Evolutionary conservation across 768 basidiomycete genomes (phyloP).

Genomic region (Termitomyces sp.): DNA sequence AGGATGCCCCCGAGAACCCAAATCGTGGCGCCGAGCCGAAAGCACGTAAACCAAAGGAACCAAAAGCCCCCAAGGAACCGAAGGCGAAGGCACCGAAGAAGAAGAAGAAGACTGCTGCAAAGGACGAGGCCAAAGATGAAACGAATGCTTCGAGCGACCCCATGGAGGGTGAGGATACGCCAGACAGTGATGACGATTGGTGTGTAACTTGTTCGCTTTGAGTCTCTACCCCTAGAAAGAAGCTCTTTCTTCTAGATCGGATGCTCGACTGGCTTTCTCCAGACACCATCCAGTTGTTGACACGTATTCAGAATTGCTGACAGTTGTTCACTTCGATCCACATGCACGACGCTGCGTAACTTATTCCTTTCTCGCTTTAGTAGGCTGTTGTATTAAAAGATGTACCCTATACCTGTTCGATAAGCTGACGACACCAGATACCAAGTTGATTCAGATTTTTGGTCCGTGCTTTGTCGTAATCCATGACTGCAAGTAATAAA

Average conservation of each 20-base stretch:
- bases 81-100: conserved; percentile 18
- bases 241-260: background rate
- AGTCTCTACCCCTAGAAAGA: background rate
- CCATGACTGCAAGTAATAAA: background rate
- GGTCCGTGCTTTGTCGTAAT: background rate
- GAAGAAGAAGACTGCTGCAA: conserved; percentile 18
- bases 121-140: conserved; percentile 2
- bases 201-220: background rate
- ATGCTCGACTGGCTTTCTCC: background rate
- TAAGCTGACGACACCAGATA: background rate
- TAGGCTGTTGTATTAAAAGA: conserved; percentile 6
- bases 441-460: background rate
- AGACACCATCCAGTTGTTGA: background rate
- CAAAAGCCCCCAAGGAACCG: conserved; percentile 27
- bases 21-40: conserved; percentile 52
- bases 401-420: conserved; percentile 7
- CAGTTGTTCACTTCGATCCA: background rate
- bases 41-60: conserved; percentile 38
- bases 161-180: conserved; percentile 8
- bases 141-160: conserved; percentile 6
- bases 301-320: background rate
- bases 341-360: background rate
- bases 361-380: conserved; percentile 5
- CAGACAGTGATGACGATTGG: conserved; percentile 1
- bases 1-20: conserved; percentile 57